Percentiles rank a stretch among this genome's conserved stretches.
These are phyloP conservation scores for Kwoniella sp. DNA, from an alignment of 768 basidiomycete genomes.

Conservation along the genomic window DNA sequence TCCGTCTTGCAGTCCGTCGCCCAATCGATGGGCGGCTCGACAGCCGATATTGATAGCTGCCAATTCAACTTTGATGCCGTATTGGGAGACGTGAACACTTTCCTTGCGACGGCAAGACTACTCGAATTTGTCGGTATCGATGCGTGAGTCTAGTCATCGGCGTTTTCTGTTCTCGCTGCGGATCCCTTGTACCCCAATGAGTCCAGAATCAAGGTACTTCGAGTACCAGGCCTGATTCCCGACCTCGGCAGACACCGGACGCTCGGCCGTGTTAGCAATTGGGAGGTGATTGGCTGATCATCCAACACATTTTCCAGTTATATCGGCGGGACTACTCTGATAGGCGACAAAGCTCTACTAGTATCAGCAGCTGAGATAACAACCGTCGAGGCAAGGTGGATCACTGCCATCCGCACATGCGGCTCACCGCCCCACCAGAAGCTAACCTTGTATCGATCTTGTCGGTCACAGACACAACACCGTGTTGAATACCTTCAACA, in stretches of 20 bases:
- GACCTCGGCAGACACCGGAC: too few species aligned
- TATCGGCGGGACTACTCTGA: constrained; percentile 29
- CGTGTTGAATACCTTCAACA: constrained; percentile 26
- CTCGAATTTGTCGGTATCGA: constrained; percentile 39
- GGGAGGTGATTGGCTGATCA: neutral
- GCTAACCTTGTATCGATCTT: too few species aligned
- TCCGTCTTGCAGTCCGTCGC: constrained; percentile 26
- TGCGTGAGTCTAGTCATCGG: constrained; percentile 23
- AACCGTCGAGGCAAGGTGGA: constrained; percentile 29
- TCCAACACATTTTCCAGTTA: constrained; percentile 21
- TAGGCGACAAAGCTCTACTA: constrained; percentile 19
- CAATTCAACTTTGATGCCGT: constrained; percentile 31
- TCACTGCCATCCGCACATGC: neutral
- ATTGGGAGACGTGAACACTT: constrained; percentile 20
- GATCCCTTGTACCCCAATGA: too few species aligned
- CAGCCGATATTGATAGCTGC: constrained; percentile 26
- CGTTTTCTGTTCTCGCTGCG: neutral
- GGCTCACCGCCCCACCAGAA: too few species aligned
- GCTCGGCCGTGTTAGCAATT: too few species aligned
- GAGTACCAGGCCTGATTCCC: too few species aligned
- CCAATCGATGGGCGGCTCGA: constrained; percentile 11
- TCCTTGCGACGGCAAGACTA: constrained; percentile 32
- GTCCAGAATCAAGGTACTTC: too few species aligned
- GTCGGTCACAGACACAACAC: constrained; percentile 16
- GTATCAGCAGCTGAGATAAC: constrained; percentile 25